A percentile compares a stretch with the other conserved stretches of the same genome.
Conservation (phyloP, 129 eudicot species). For the Flaveria bidentis region DNA sequence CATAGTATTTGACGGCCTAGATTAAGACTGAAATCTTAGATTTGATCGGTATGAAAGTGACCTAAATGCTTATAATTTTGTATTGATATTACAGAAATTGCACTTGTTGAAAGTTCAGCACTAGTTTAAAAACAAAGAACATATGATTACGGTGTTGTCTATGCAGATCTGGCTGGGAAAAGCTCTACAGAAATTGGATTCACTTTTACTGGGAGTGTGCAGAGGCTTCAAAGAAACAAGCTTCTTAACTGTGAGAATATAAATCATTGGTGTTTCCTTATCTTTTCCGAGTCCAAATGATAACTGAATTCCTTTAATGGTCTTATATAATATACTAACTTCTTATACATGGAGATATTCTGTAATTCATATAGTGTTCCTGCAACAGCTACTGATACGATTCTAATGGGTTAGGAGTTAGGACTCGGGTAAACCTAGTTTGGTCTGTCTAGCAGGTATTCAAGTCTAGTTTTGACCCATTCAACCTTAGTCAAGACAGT, state of each 20-base stretch:
- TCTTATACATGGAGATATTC: not conserved
- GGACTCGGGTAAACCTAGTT: too few species aligned
- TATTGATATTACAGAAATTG: not conserved
- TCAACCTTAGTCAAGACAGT: too few species aligned
- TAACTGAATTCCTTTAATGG: not conserved
- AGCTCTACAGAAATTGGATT: conserved; percentile 88
- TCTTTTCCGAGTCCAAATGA: conserved; percentile 22
- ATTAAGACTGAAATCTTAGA: not conserved
- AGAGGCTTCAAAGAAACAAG: conserved; percentile 82
- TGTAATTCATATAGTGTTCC: not conserved
- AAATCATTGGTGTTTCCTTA: conserved; percentile 5
- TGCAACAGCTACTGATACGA: not conserved
- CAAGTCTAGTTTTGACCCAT: too few species aligned
- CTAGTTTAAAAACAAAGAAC: conserved; percentile 2
- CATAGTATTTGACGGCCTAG: not conserved
- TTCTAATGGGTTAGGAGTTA: too few species aligned
- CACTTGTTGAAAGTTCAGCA: conserved; percentile 8
- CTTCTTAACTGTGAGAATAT: conserved; percentile 71
- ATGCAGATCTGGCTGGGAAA: conserved; percentile 91
- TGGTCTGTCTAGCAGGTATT: too few species aligned
- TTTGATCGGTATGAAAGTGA: not conserved
- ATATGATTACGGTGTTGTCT: conserved; percentile 14
- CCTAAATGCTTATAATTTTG: not conserved
- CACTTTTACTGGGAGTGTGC: conserved; percentile 88
- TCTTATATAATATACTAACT: not conserved